Base-by-base conservation (phyloP, 768 basidiomycete species). In the Tylopilus subfusipes region DNA sequence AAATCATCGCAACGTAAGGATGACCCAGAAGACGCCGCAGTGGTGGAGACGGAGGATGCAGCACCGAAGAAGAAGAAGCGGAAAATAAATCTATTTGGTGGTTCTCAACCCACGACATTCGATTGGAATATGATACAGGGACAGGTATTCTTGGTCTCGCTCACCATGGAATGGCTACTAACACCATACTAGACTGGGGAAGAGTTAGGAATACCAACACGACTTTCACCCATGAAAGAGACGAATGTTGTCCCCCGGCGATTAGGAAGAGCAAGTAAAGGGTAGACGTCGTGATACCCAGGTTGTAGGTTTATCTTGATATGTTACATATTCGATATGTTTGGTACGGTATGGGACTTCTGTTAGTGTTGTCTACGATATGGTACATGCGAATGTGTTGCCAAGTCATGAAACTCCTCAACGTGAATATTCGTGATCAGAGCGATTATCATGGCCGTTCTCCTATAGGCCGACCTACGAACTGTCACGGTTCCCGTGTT, bases 321-420 rank as follows among this genome's bases (percentile, higher is more conserved):
- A 39, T 48, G 30, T 16, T 46, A 19, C 21, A 53, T 44, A 9
- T 16, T 24, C 29, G 14, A 42, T 38, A 40, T 30, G n/a, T 44
- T 16, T 19, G 24, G 34, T 27, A 43, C 12, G 1, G 24, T 36
- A 30, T 22, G 10, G 24, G 16, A 10, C 3, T 42, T 16, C 21
- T 22, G 16, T 18, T 8, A 36, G 34, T 18, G 16, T 16, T 22
- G 16, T 22, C 33, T 24, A 27, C 9, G 2, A 42, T 31, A 13
- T 24, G 6, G 18, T 24, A 34, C 27, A 47, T 31, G 25, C n/a
- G 42, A 14, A 49, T 30, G 56, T 88, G 78, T 88, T 54, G 86
- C 88, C 88, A 71, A 81, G 75, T 75, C 84, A 90, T 90, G 88
- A 91, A 91, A 90, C 88, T 87, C 86, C 74, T 82, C 83, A 63